phyloP scores from a whole-genome alignment of 495 filamentous ascomycete species.

The Aspergillus nidulans region DNA sequence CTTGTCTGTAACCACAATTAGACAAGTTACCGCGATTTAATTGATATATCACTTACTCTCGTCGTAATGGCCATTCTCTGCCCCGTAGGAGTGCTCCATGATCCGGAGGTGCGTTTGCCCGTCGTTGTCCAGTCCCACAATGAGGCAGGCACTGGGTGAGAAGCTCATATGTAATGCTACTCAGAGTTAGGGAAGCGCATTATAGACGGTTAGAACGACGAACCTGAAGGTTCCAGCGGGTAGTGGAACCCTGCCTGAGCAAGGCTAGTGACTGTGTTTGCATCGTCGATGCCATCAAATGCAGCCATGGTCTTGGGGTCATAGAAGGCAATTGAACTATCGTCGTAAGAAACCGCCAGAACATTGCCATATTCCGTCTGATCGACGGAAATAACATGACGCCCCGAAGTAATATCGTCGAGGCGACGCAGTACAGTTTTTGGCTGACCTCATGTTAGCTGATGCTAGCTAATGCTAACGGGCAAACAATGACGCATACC shows the following conservation, averaged over 20 bases:
- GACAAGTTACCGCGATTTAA: not conserved
- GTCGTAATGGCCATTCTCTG: constrained; percentile 33
- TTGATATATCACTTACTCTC: constrained; percentile 30
- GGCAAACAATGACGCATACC: constrained; percentile 19
- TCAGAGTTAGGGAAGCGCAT: constrained; percentile 1
- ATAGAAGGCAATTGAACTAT: constrained; percentile 73
- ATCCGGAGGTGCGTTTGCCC: constrained; percentile 58
- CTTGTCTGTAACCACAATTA: constrained; percentile 32
- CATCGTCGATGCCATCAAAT: constrained; percentile 57
- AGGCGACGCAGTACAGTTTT: constrained; percentile 59
- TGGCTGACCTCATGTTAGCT: constrained; percentile 35
- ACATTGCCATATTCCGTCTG: constrained; percentile 62
- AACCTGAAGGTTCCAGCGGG: constrained; percentile 29
- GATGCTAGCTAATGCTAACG: constrained; percentile 1
- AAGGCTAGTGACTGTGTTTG: constrained; percentile 60
- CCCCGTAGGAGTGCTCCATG: constrained; percentile 51
- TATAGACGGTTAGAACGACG: not conserved
- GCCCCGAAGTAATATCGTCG: constrained; percentile 59
- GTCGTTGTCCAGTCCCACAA: constrained; percentile 61
- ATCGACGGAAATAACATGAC: constrained; percentile 63
- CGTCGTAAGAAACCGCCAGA: constrained; percentile 65
- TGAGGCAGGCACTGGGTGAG: constrained; percentile 69
- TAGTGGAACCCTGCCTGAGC: constrained; percentile 73
- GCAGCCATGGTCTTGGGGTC: constrained; percentile 65
- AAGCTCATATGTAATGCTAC: constrained; percentile 64